phyloP scores from a whole-genome alignment of 2,329 filamentous ascomycete species.

The Zymoseptoria tritici region DNA sequence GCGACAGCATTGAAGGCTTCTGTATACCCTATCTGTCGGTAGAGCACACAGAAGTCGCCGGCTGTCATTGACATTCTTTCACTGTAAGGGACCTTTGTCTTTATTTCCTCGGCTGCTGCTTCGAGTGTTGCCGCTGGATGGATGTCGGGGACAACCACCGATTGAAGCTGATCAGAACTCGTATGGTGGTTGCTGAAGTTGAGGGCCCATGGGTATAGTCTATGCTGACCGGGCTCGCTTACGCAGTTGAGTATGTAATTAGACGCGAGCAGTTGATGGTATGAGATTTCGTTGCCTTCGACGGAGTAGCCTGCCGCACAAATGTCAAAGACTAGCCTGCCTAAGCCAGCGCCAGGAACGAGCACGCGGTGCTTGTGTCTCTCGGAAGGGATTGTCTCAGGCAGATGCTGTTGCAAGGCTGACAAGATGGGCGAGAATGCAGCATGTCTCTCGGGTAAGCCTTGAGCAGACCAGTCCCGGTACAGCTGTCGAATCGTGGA shows the following conservation, averaged over 20 bases:
- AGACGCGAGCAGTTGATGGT: conserved; percentile 88
- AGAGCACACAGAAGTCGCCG: conserved; percentile 86
- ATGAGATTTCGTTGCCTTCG: conserved; percentile 92
- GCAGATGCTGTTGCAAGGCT: conserved; percentile 50
- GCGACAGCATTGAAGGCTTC: conserved; percentile 71
- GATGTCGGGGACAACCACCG: conserved; percentile 71
- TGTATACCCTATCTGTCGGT: conserved; percentile 56
- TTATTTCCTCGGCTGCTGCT: conserved; percentile 18
- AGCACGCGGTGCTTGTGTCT: conserved; percentile 55
- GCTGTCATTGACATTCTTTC: conserved; percentile 88
- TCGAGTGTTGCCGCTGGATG: conserved; percentile 34
- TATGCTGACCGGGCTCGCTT: conserved; percentile 53
- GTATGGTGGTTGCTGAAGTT: conserved; percentile 78
- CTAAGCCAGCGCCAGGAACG: conserved; percentile 83
- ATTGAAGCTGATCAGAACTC: conserved; percentile 65
- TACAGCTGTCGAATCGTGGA: conserved; percentile 92
- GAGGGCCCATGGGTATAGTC: conserved; percentile 77
- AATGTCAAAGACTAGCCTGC: conserved; percentile 81
- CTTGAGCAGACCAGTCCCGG: conserved; percentile 84
- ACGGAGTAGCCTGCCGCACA: conserved; percentile 63
- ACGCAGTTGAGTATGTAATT: conserved; percentile 67
- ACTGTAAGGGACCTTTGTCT: conserved; percentile 29
- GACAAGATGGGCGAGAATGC: conserved; percentile 68
- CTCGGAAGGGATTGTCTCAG: conserved; percentile 17
- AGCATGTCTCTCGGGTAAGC: conserved; percentile 62